Evolutionary conservation across 2,329 filamentous ascomycete species (phyloP).

Genomic region (Macrophomina tecta): DNA sequence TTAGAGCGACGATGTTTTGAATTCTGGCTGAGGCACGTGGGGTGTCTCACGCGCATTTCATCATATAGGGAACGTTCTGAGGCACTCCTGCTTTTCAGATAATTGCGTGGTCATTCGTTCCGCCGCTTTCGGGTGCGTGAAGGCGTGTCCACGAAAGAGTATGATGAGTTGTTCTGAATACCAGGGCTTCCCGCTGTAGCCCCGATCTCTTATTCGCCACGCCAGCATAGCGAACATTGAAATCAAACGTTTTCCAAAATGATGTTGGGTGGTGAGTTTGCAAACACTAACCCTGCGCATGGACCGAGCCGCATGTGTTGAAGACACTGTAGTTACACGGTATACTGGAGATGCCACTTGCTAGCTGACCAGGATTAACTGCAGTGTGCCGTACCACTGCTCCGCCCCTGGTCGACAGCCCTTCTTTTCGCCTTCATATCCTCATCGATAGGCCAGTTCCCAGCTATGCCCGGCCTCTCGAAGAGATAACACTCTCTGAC

Average conservation of each 20-base stretch:
- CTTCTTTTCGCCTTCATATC: not conserved
- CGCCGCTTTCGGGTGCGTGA: not conserved
- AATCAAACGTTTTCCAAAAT: not conserved
- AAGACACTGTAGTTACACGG: not conserved
- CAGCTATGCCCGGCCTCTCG: not conserved
- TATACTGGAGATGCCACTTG: not conserved
- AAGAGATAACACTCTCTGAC: slow-evolving; percentile 12
- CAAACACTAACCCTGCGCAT: slow-evolving; percentile 14
- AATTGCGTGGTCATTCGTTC: not conserved
- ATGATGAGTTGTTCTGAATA: not conserved
- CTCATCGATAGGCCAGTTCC: not conserved
- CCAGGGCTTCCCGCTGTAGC: not conserved
- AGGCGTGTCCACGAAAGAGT: not conserved
- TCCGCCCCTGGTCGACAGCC: not conserved
- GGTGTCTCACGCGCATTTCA: not conserved
- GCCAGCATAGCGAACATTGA: not conserved
- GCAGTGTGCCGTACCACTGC: slow-evolving; percentile 4
- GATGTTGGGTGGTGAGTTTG: not conserved
- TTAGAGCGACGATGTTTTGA: not conserved
- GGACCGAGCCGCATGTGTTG: slow-evolving; percentile 1
- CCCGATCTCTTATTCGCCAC: not conserved
- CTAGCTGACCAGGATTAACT: slow-evolving; percentile 7
- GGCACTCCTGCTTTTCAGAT: not conserved
- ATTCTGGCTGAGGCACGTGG: not conserved
- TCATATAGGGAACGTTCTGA: not conserved